phyloP scores from a whole-genome alignment of 352 stramenopile species.

The Aphanomyces stellatus region DNA sequence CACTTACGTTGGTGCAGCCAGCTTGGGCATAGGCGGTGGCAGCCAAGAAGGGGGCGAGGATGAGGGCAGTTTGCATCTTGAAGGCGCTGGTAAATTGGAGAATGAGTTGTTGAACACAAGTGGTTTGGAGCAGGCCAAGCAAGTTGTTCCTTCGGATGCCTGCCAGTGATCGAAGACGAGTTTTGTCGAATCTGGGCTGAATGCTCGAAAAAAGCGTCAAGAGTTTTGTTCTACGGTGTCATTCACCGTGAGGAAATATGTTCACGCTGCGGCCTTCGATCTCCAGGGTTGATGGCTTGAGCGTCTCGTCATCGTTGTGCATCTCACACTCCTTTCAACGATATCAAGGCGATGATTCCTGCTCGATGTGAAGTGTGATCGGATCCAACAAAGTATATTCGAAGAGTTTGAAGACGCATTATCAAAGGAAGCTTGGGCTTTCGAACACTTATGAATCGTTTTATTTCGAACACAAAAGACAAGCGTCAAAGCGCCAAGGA shows the following conservation, averaged over 20 bases:
- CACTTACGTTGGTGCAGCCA: conserved; percentile 1
- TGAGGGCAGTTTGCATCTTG: not conserved
- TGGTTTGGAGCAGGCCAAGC: not conserved
- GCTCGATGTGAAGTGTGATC: no score
- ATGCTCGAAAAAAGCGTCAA: not conserved
- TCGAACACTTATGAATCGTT: no score
- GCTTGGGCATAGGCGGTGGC: not conserved
- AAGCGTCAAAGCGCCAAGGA: no score
- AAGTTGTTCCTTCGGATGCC: not conserved
- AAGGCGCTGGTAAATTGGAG: not conserved
- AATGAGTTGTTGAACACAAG: no score
- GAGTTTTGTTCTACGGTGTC: not conserved
- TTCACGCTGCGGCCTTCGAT: not conserved
- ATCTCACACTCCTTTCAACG: no score
- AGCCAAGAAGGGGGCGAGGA: not conserved
- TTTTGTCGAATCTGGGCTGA: not conserved
- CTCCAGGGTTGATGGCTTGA: no score
- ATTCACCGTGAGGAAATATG: not conserved
- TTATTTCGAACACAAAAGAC: no score
- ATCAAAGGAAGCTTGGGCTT: no score
- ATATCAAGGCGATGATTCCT: no score
- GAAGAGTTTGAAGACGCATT: no score
- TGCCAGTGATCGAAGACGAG: not conserved
- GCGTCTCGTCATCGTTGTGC: no score
- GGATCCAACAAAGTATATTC: no score